Percentiles rank a stretch among this genome's conserved stretches.
Conservation (phyloP, 2,329 filamentous ascomycete genomes). For the Aspergillus sp. region DNA sequence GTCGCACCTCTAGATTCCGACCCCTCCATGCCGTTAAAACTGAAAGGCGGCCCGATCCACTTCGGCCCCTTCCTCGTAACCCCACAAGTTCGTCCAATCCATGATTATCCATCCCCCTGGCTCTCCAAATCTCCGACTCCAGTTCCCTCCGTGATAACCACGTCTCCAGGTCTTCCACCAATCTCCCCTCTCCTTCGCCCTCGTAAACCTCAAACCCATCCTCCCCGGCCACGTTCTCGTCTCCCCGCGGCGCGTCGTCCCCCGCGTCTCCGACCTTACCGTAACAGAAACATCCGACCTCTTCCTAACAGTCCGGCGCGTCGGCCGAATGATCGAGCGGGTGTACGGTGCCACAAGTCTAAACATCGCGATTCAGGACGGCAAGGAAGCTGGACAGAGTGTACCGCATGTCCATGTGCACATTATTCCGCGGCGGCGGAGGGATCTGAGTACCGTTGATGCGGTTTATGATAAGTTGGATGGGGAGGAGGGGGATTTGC, state of each 20-base stretch:
- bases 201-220: conserved; percentile 95
- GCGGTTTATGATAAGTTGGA: conserved; percentile 83
- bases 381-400: conserved; percentile 85
- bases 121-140: neutral
- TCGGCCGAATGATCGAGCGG: conserved; percentile 74
- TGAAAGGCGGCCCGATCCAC: conserved; percentile 54
- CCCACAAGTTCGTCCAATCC: conserved; percentile 60
- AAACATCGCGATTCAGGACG: conserved; percentile 96
- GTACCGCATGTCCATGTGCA: conserved; percentile 94
- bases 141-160: neutral
- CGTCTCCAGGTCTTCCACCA: conserved; percentile 76
- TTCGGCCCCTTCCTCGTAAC: conserved; percentile 81
- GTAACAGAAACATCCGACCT: conserved; percentile 77
- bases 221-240: conserved; percentile 92
- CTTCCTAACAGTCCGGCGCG: conserved; percentile 81
- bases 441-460: conserved; percentile 68
- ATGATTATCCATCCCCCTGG: neutral
- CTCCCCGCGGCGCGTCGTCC: conserved; percentile 72
- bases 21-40: conserved; percentile 20
- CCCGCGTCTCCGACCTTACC: conserved; percentile 75
- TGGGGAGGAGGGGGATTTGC: conserved; percentile 81
- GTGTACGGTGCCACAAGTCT: conserved; percentile 72
- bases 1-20: neutral
- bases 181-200: conserved; percentile 78
- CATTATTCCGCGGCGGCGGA: conserved; percentile 74